phyloP scores from a whole-genome alignment of 2,329 filamentous ascomycete genomes.

The Fusarium sp. region DNA sequence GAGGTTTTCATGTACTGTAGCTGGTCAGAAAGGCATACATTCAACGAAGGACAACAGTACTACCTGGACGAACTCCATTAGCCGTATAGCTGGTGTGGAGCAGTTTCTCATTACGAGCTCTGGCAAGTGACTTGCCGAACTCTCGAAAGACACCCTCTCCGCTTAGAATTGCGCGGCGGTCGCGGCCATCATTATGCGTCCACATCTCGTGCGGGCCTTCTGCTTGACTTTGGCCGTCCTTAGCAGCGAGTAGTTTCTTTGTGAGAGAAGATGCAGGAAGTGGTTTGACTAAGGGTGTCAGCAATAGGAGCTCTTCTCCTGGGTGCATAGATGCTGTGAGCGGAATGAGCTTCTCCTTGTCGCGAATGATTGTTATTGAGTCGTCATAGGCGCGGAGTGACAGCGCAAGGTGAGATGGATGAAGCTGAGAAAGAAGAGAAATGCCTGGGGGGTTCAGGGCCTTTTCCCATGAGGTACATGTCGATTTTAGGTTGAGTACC shows the following conservation, averaged over 20 bases:
- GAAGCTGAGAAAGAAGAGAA: slow-evolving; percentile 79
- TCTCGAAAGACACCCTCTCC: slow-evolving; percentile 94
- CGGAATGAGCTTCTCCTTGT: slow-evolving; percentile 86
- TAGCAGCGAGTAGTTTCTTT: slow-evolving; percentile 71
- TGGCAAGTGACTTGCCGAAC: slow-evolving; percentile 85
- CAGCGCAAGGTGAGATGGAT: slow-evolving; percentile 82
- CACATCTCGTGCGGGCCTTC: slow-evolving; percentile 64
- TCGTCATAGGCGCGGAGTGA: slow-evolving; percentile 89
- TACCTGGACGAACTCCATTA: slow-evolving; percentile 84
- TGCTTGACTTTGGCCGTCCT: slow-evolving; percentile 51
- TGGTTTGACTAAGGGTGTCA: slow-evolving; percentile 91
- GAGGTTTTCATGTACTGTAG: slow-evolving; percentile 83
- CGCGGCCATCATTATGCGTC: slow-evolving; percentile 62
- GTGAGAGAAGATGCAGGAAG: slow-evolving; percentile 89
- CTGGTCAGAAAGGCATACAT: slow-evolving; percentile 4
- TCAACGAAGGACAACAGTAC: slow-evolving; percentile 13
- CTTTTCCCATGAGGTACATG: slow-evolving; percentile 89
- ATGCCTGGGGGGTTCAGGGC: slow-evolving; percentile 89
- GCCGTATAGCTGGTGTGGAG: slow-evolving; percentile 95
- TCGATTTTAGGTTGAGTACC: slow-evolving; percentile 82
- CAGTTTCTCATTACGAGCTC: slow-evolving; percentile 85
- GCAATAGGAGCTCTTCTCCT: slow-evolving; percentile 86
- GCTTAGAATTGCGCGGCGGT: slow-evolving; percentile 79
- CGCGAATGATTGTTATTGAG: slow-evolving; percentile 91
- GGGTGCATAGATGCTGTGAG: slow-evolving; percentile 83